A percentile compares a stretch with the other conserved stretches of the same genome.
Conservation (phyloP, 2,329 filamentous ascomycete species). For the Leptodontidium sp. region DNA sequence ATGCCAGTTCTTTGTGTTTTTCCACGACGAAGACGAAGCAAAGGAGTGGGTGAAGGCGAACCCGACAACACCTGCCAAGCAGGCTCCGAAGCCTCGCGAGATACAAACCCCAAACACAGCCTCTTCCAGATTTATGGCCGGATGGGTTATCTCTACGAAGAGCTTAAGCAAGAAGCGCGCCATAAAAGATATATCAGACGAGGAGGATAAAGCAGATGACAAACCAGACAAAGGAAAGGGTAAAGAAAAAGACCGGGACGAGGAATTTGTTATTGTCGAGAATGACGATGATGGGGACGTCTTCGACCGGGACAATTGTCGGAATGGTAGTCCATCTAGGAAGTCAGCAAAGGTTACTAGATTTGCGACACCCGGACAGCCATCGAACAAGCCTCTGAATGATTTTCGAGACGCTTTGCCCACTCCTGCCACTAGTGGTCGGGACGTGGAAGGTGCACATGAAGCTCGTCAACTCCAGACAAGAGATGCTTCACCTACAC, state of each 20-base stretch:
- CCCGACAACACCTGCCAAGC: slow-evolving; percentile 16
- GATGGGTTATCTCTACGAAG: not conserved
- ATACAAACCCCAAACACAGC: not conserved
- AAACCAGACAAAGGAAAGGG: not conserved
- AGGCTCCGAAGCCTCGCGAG: slow-evolving; percentile 8
- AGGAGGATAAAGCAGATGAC: not conserved
- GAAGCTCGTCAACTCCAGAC: not conserved
- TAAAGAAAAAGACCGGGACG: not conserved
- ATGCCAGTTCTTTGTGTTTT: slow-evolving; percentile 17
- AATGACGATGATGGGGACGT: not conserved
- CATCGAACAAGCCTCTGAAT: not conserved
- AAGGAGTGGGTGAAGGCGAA: slow-evolving; percentile 10
- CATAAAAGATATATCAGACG: slow-evolving; percentile 7
- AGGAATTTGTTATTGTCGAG: not conserved
- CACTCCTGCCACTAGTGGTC: slow-evolving; percentile 12
- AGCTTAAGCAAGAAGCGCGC: not conserved
- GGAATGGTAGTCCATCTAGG: slow-evolving; percentile 11
- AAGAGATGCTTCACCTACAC: slow-evolving; percentile 2
- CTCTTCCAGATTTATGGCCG: not conserved
- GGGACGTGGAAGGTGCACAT: not conserved
- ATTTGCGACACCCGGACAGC: slow-evolving; percentile 8
- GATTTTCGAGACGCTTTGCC: not conserved
- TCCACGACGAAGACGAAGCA: not conserved
- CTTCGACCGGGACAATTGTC: not conserved
- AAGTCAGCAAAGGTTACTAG: slow-evolving; percentile 6